Base-by-base conservation (phyloP, 2,329 filamentous ascomycete genomes). In the Ophiosphaerella narmari region DNA sequence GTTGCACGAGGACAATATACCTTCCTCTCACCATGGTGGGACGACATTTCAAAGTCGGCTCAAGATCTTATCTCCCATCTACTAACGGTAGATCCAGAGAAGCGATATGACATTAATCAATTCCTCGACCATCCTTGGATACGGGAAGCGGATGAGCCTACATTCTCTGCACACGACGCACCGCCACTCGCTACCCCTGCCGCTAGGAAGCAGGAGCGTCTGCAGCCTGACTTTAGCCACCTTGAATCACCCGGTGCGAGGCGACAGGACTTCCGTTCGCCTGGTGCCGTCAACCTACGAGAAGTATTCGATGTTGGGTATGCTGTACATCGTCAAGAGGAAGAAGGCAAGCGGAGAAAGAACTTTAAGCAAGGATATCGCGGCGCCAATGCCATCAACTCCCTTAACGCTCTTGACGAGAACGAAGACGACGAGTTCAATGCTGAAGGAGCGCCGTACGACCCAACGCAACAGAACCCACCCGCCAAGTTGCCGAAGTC, bases 261-360 rank as follows among this genome's bases (percentile, higher is more conserved):
- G 55, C 86, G 90, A 14, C 86, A 88, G 76, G 94, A 99, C 73
- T 99, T 97, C 86, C 86, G 94, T 50, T 97, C 92, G 0, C 94
- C 94, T 0, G 94, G 92, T 43, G 92, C 91, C 2, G 88, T 99
- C 74, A 97, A 97, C 70, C 79, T 99, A 11, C 90, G 94, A 52
- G 94, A 99, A 74, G 92, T 97, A 2, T 99, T 99, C 61, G 94
- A 99, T 67, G 93, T 99, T 41, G 88, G 91, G n/a, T 99, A 99
- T 67, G 93, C 94, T 7, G 94, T 99, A 7, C 94, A 97, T 71
- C 82, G 94, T 39, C 91, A 97, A 74, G 94, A 97, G 74, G 94
- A 99, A 71, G 94, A 97, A 74, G 87, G 86, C 65, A 97, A 97
- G 77, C 86, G 91, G 46, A 85, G 91, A 57, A 96, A 95, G 74